These are phyloP conservation scores for Globisporangium camurandrum DNA, from an alignment of 352 stramenopile species.

Conservation along the genomic window DNA sequence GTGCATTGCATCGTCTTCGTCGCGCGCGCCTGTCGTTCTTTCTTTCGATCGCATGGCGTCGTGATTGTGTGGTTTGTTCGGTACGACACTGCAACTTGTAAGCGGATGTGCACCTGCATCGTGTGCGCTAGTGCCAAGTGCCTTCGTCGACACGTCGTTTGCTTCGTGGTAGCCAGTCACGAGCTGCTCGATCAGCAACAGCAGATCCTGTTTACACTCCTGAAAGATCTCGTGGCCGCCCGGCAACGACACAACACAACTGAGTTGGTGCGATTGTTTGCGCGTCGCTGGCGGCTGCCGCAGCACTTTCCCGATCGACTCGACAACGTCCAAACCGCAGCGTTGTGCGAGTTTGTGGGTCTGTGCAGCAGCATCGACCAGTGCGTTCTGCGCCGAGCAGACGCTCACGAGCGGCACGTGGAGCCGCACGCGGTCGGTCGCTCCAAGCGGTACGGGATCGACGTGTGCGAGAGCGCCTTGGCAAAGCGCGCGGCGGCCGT, in stretches of 20 bases:
- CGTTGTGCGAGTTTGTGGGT: conserved; percentile 59
- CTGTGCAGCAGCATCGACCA: conserved; percentile 82
- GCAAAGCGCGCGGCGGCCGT: conserved; percentile 86
- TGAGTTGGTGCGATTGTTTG: conserved; percentile 17
- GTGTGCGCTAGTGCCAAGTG: no score
- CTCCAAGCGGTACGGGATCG: conserved; percentile 25
- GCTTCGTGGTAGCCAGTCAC: conserved; percentile 91
- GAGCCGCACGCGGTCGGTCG: conserved; percentile 20
- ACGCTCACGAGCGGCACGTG: conserved; percentile 81
- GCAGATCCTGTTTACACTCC: conserved; percentile 84
- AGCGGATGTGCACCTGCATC: conserved; percentile 1
- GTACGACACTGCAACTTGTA: background rate
- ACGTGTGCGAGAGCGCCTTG: conserved; percentile 79
- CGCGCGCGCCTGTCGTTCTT: background rate
- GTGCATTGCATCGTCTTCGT: background rate
- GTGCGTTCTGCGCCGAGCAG: conserved; percentile 79
- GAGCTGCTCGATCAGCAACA: conserved; percentile 89
- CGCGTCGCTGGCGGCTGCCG: conserved; percentile 3
- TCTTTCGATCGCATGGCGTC: background rate
- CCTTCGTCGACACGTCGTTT: conserved; percentile 50
- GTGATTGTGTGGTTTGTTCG: background rate
- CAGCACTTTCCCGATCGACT: conserved; percentile 81
- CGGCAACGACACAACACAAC: conserved; percentile 78
- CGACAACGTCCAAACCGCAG: conserved; percentile 42
- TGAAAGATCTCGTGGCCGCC: conserved; percentile 92